phyloP scores from a whole-genome alignment of 495 filamentous ascomycete species.

The Annulohypoxylon bovei region DNA sequence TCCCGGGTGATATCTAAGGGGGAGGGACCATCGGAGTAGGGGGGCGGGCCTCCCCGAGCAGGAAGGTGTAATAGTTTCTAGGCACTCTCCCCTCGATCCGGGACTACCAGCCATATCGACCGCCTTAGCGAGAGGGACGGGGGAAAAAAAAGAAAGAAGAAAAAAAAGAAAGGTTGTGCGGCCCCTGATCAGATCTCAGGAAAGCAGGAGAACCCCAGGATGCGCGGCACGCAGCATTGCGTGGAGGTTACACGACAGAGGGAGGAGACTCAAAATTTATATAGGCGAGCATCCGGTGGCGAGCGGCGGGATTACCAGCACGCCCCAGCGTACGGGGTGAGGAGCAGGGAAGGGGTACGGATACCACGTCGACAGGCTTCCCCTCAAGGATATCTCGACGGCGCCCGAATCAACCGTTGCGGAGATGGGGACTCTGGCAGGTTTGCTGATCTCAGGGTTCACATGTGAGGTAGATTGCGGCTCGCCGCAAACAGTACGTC shows the following conservation, averaged over 20 bases:
- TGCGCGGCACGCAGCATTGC: conserved; percentile 17
- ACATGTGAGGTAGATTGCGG: conserved; percentile 41
- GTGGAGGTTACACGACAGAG: conserved; percentile 38
- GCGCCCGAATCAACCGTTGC: conserved; percentile 34
- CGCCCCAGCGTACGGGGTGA: conserved; percentile 21
- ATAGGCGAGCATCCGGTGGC: conserved; percentile 40
- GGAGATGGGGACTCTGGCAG: conserved; percentile 21
- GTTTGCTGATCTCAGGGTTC: conserved; percentile 13
- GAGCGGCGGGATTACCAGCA: neutral
- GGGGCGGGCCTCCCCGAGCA: neutral
- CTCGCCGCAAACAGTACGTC: conserved; percentile 21
- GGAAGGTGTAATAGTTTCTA: neutral
- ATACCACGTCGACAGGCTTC: conserved; percentile 44
- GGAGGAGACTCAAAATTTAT: conserved; percentile 14
- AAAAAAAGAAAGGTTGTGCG: neutral
- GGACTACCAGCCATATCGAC: neutral
- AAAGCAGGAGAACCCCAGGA: neutral
- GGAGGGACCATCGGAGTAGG: neutral
- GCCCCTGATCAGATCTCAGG: conserved; percentile 3
- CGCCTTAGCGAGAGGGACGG: neutral
- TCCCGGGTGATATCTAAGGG: conserved; percentile 1
- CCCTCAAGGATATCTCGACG: conserved; percentile 26
- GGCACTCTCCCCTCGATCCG: neutral
- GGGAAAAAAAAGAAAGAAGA: neutral
- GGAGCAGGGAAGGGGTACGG: conserved; percentile 8